A percentile compares a stretch with the other conserved stretches of the same genome.
These are phyloP conservation scores for Skeletonema grethae DNA, from an alignment of 108 stramenopile genomes.

Conservation along the genomic window DNA sequence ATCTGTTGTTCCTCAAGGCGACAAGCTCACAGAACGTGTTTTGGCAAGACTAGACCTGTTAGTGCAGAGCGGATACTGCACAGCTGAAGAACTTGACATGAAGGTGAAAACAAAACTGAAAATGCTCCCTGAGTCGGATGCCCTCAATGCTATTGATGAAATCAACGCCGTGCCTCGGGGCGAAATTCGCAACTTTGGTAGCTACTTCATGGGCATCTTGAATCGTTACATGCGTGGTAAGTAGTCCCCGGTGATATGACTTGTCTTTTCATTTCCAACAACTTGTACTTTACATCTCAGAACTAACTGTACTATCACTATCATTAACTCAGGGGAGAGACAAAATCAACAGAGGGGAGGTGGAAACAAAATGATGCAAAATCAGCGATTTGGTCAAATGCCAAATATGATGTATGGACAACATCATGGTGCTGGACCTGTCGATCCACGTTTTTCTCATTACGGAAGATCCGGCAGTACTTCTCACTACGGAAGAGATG, in stretches of 20 bases:
- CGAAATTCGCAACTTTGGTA: conserved; percentile 75
- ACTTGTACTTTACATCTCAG: too few species aligned
- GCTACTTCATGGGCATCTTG: conserved; percentile 79
- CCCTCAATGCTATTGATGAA: conserved; percentile 82
- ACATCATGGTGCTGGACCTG: neutral
- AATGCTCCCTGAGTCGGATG: conserved; percentile 79
- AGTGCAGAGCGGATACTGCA: conserved; percentile 65
- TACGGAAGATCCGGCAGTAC: conserved; percentile 13
- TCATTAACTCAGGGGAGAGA: conserved; percentile 2
- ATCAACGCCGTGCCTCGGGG: conserved; percentile 54
- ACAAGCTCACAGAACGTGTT: conserved; percentile 60
- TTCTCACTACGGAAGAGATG: conserved; percentile 2
- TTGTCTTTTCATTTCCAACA: neutral
- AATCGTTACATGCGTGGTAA: conserved; percentile 83
- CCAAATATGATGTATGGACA: conserved; percentile 3
- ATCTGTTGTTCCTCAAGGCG: conserved; percentile 55
- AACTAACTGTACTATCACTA: neutral
- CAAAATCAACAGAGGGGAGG: conserved; percentile 18
- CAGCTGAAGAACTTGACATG: conserved; percentile 69
- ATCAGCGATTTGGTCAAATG: conserved; percentile 1
- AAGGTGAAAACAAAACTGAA: conserved; percentile 75
- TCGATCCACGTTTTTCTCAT: conserved; percentile 17
- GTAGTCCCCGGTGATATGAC: neutral
- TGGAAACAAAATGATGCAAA: conserved; percentile 21
- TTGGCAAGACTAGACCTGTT: conserved; percentile 56